Evolutionary conservation across 2,329 filamentous ascomycete species (phyloP), one percentile per base, ranked within the genome.

Genomic region (Seiridium unicorne): DNA sequence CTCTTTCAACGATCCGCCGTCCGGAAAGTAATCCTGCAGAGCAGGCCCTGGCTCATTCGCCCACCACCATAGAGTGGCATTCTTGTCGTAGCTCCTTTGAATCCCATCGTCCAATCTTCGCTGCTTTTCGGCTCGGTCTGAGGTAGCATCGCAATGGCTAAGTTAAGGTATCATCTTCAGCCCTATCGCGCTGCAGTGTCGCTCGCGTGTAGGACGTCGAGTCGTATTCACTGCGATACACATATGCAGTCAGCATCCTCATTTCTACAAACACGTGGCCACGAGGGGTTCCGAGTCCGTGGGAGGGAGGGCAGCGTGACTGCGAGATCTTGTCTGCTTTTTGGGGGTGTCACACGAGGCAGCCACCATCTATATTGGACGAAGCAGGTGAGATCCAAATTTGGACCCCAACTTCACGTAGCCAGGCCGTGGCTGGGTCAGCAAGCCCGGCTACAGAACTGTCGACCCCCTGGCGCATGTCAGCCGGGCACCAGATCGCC

Each of bases 391-490:
- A 61, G 57, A 59, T 57, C 40, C 51, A 61, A 59, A 55, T 61
- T 61, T 56, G 60, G 60, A 61, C 60, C 60, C 60, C 57, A 59
- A 51, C 31, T 44, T 56, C 51, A 56, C 55, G 47, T 53, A 8
- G 57, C 40, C 38, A 48, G 26, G 7, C 7, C 38, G 49, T 53
- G 49, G 49, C 49, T 53, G 26, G 46, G 38, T 42, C 38, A 42
- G 38, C 38, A 42, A 13, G 38, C 18, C 49, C 13, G 13, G 10
- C 31, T 36, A 38, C 34, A 32, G n/a, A 35, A 32, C 32, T 38
- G 32, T 36, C 32, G 18, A 49, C 32, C 11, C 18, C 10, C 47
- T 26, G 18, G 18, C 18, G 18, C 18, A 26, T 26, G 18, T 26
- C 18, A 26, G 18, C 18, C 18, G 18, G 18, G 18, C 18, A 26